These are phyloP conservation scores for Adansonia gregorii DNA, from an alignment of 441 rosid genomes.

Conservation along the genomic window DNA sequence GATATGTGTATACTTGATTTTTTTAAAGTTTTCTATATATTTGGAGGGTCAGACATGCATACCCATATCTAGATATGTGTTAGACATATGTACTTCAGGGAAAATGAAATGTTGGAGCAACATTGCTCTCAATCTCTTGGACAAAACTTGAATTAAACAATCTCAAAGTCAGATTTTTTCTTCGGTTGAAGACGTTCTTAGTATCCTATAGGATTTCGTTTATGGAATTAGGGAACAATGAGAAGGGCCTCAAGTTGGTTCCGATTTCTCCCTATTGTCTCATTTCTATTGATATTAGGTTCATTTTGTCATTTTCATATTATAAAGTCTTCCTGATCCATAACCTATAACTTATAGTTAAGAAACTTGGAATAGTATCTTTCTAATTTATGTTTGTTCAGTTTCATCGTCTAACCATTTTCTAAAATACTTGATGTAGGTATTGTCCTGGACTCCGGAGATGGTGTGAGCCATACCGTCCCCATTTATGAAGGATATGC, in stretches of 20 bases:
- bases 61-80: background rate
- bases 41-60: background rate
- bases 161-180: background rate
- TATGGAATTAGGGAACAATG: background rate
- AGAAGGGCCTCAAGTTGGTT: background rate
- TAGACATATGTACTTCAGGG: background rate
- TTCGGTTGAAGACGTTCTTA: background rate
- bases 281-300: background rate
- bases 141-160: background rate
- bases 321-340: background rate
- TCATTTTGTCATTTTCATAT: background rate
- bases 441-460: conserved; percentile 80
- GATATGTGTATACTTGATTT: background rate
- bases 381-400: background rate
- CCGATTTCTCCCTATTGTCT: background rate
- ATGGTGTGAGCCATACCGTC: conserved; percentile 85
- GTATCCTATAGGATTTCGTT: background rate
- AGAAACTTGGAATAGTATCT: background rate
- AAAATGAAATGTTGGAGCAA: background rate
- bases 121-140: background rate
- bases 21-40: background rate
- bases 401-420: background rate
- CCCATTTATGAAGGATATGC: conserved; percentile 82
- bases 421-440: conserved; percentile 39
- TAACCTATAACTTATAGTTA: background rate